Evolutionary conservation across 2,329 filamentous ascomycete species (phyloP), one percentile per base, ranked within the genome.

Genomic region (Clonostachys rhizophaga): DNA sequence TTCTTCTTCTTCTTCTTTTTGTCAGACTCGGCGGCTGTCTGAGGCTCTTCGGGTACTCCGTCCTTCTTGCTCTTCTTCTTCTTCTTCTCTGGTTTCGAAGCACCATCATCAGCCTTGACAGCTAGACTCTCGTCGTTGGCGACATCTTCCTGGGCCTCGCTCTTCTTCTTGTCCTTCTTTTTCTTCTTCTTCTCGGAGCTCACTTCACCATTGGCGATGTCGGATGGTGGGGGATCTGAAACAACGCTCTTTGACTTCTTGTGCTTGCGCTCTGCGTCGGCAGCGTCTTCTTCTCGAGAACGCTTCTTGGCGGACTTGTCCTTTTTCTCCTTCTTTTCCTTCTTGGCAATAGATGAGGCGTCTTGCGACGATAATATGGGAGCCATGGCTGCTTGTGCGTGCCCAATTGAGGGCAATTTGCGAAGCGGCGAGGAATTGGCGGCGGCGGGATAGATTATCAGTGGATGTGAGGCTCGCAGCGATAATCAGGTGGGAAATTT

Each of bases 191-290:
- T 59, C 49, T 66, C 66, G 41, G 56, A 58, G 43, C 55, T 58
- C 12, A 39, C 49, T 56, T 62, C 57, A 18, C 52, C 46, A 37
- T 57, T 52, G 46, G 52, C 50, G 40, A 55, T 48, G 46, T 54
- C 46, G 49, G 54, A 49, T 44, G 52, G 45, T n/a, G 45, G 44
- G 7, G 48, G 58, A 35, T 61, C 58, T 42, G 50, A 11, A 6
- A 13, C 58, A 43, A 58, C 68, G 67, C 65, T 73, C 60, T 74
- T 76, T 6, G 73, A 72, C 50, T 72, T 74, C 54, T 78, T 77
- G 55, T 73, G 66, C 59, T 72, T 74, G 56, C 70, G 69, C 50
- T 75, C 71, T 35, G 60, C 58, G 42, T 67, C 64, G 39, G 62
- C 64, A 8, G 53, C 48, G 37, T 75, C 70, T 24, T 74, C 71